A percentile compares a stretch with the other conserved stretches of the same genome.
These are phyloP conservation scores for Austropuccinia psidii DNA, from an alignment of 1,284 basidiomycete species.

Conservation along the genomic window DNA sequence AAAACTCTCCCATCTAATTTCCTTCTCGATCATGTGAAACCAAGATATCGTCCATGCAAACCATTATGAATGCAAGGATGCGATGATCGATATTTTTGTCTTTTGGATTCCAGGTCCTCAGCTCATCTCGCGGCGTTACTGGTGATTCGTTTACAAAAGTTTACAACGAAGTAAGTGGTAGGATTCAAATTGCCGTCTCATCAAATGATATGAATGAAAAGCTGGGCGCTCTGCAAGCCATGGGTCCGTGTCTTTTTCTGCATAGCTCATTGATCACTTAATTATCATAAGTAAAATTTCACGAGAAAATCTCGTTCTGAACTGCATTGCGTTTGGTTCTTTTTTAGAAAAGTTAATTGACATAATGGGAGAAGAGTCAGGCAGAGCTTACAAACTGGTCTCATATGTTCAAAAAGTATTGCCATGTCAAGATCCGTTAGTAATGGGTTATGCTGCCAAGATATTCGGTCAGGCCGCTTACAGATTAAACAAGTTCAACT, in stretches of 20 bases:
- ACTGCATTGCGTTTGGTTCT: not conserved
- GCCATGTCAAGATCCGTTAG: constrained; percentile 45
- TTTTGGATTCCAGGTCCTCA: constrained; percentile 37
- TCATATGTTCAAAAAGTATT: constrained; percentile 45
- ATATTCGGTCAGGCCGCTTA: constrained; percentile 41
- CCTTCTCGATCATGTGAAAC: not conserved
- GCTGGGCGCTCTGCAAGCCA: constrained; percentile 37
- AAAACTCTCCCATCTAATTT: not conserved
- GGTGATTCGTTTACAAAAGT: constrained; percentile 37
- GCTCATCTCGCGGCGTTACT: constrained; percentile 33
- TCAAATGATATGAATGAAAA: constrained; percentile 38
- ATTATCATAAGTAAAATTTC: not conserved
- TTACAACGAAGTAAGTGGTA: constrained; percentile 36
- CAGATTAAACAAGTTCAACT: not conserved
- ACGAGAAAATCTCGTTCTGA: too few species aligned
- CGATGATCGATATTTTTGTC: too few species aligned
- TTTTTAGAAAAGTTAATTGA: constrained; percentile 33
- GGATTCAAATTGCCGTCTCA: constrained; percentile 32
- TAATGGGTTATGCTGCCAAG: constrained; percentile 46
- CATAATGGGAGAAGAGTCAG: constrained; percentile 42
- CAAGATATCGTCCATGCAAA: not conserved
- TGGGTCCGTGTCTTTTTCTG: constrained; percentile 17
- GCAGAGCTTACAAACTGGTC: constrained; percentile 43
- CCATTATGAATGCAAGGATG: too few species aligned
- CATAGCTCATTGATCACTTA: not conserved